Evolutionary conservation across 331 rosid species (phyloP), one percentile per base, ranked within the genome.

Genomic region (Arachis monticola): DNA sequence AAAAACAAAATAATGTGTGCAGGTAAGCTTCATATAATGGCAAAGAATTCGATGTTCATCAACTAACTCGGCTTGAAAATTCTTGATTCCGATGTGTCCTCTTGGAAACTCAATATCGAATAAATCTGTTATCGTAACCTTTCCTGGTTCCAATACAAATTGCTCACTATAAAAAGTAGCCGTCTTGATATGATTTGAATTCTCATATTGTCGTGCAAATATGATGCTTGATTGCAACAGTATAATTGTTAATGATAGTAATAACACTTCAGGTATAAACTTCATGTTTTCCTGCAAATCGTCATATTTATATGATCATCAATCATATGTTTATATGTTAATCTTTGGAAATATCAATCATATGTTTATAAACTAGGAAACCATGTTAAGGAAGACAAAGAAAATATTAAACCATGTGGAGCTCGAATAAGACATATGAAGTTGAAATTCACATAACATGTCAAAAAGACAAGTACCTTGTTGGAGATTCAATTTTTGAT

Each of bases 181-280:
- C 11, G 68, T 5, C 12, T 77, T 84, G 10, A 84, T 41, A 40
- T 58, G 71, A 10, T 40, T 62, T 27, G 5, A 7, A 48, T 9
- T 48, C 1, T 2, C n/a, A 2, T 35, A 30, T 1, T 10, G 22
- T 11, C 10, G 5, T 17, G 63, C 30, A 1, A 5, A 14, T 53
- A 6, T n/a, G 6, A 17, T 57, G 61, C 61, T 57, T 57, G 11
- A 17, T 22, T 57, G 61, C 9, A 57, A 4, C 30, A 30, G 6
- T 27, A 58, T 30, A 5, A 30, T 58, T 30, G 63, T 8, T 58
- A 58, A 27, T 8, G n/a, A 9, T 7, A 58, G 41, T 58, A 27
- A 7, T 40, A 58, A 30, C 41, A 9, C 63, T 58, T 58, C 5
- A 30, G 12, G 4, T 2, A 27, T 30, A 58, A 27, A 58, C 40